A percentile compares a stretch with the other conserved stretches of the same genome.
phyloP scores from a whole-genome alignment of 2,329 filamentous ascomycete genomes.

The Alternaria tenuissima region DNA sequence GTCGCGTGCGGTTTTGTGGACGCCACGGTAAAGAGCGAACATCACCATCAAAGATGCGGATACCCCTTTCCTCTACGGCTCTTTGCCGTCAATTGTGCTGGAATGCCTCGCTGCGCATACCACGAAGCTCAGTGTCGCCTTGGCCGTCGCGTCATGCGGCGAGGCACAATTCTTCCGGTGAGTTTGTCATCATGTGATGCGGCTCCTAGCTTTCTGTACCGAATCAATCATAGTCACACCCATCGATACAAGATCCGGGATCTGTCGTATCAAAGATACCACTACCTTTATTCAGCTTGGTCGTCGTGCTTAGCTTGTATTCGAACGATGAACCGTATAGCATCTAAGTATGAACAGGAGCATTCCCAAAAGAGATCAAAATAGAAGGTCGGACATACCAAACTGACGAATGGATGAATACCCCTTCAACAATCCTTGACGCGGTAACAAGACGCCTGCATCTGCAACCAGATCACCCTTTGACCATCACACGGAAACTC shows the following conservation, averaged over 20 bases:
- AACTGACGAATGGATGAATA: constrained; percentile 86
- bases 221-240: neutral
- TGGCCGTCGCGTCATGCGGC: constrained; percentile 26
- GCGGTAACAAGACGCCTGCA: constrained; percentile 83
- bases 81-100: constrained; percentile 32
- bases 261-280: neutral
- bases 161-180: constrained; percentile 46
- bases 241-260: neutral
- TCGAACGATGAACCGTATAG: neutral
- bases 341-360: constrained; percentile 28
- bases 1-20: constrained; percentile 28
- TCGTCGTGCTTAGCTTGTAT: neutral
- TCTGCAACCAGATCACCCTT: constrained; percentile 86
- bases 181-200: constrained; percentile 43
- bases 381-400: constrained; percentile 71
- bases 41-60: constrained; percentile 32
- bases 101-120: constrained; percentile 10
- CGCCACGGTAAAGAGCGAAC: constrained; percentile 22
- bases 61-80: constrained; percentile 30
- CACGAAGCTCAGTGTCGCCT: constrained; percentile 16
- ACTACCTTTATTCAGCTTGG: neutral
- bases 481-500: constrained; percentile 88
- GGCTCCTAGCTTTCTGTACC: neutral
- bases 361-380: constrained; percentile 52
- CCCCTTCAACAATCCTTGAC: constrained; percentile 75